Percentiles rank a stretch among this genome's conserved stretches.
phyloP scores from a whole-genome alignment of 345 rosid species.

The Microcos paniculata region DNA sequence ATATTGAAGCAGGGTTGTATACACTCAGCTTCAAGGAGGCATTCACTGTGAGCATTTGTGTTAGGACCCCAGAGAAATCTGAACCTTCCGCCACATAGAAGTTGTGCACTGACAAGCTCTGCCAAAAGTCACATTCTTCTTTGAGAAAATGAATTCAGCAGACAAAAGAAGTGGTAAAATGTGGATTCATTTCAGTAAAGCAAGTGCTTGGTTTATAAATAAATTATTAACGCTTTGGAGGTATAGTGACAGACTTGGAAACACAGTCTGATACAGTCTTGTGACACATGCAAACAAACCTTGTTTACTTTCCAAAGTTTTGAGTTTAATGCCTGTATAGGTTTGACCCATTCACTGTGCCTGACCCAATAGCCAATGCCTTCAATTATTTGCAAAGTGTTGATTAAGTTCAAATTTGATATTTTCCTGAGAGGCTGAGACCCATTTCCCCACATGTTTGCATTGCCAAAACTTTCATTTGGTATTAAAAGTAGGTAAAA shows the following conservation, averaged over 20 bases:
- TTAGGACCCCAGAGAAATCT: slow-evolving; percentile 71
- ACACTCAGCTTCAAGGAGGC: slow-evolving; percentile 55
- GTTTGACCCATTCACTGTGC: background rate
- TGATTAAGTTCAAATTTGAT: too few relatives aligned
- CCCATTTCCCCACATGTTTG: too few relatives aligned
- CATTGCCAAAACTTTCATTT: too few relatives aligned
- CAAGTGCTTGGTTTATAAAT: background rate
- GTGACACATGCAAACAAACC: background rate
- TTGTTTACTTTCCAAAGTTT: background rate
- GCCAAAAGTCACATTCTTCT: slow-evolving; percentile 24
- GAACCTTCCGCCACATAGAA: slow-evolving; percentile 68
- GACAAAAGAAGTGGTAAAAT: background rate
- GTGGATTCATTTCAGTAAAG: background rate
- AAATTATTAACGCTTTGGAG: background rate
- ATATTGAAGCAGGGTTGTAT: slow-evolving; percentile 71
- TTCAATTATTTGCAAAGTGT: background rate
- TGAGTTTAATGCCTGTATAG: background rate
- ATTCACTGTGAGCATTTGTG: slow-evolving; percentile 70
- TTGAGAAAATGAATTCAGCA: background rate
- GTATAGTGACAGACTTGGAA: background rate
- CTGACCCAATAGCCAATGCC: background rate
- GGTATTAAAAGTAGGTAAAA: too few relatives aligned
- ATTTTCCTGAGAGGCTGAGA: too few relatives aligned
- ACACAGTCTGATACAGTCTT: background rate
- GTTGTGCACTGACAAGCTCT: slow-evolving; percentile 64